Evolutionary conservation across 2,329 filamentous ascomycete genomes (phyloP), one percentile per base, ranked within the genome.

Genomic region (Fusarium devonianum): DNA sequence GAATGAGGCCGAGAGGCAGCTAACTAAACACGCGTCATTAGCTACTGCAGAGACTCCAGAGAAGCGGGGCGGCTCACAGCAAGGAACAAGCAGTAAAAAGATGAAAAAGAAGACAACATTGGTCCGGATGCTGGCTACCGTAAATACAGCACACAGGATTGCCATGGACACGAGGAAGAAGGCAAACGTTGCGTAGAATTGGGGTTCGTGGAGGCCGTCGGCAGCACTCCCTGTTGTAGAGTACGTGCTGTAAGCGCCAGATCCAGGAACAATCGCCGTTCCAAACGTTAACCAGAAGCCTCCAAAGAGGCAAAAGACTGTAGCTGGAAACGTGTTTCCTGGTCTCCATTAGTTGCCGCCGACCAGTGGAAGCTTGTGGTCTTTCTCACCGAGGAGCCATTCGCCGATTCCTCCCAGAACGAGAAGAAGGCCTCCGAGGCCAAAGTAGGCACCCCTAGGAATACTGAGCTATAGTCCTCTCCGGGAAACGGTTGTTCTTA

Each of bases 111-210:
- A 87, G 59, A 82, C 73, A 5, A 87, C 40, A 61, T 89, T 89
- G 13, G 86, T 89, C 21, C 86, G 81, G 8, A 88, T 73, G 7
- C 84, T 78, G 64, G 83, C 85, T 60, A 89, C 74, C 29, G 86
- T 70, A 71, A 81, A 88, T 49, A 88, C 66, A 34, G 85, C 68
- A 67, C 79, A 83, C 17, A 88, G 69, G 6, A 88, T 65, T 2
- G 73, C 79, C 84, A 88, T 87, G 53, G 76, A 75, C 36, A 88
- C 61, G 36, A 84, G 75, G 70, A 86, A 83, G 72, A 86, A 87
- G 22, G 70, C 73, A 44, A 79, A 78, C 9, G 75, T 77, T 6
- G 77, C 72, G 17, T 75, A 77, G 66, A 81, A 83, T 5, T 73
- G 74, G 1, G 69, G 64, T 2, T 74, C 71, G 2, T 63, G 53